A percentile compares a stretch with the other conserved stretches of the same genome.
Evolutionary conservation across 306 rosid species (phyloP).

Genomic region (Amphicarpaea edgeworthii): DNA sequence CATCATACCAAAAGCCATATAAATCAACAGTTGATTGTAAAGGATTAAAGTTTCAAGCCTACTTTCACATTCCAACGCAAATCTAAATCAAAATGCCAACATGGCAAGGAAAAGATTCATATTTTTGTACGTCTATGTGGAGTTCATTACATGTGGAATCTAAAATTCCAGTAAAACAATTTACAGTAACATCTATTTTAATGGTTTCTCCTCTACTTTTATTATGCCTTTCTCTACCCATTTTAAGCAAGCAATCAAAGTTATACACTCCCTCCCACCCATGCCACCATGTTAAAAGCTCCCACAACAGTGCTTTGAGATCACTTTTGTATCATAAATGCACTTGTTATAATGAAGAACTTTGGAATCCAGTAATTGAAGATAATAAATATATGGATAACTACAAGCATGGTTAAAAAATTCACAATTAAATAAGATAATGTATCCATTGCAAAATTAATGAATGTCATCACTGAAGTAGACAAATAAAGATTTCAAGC

Average conservation of each 20-base stretch:
- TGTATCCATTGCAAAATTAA: slow-evolving; percentile 13
- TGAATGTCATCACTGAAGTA: slow-evolving; percentile 18
- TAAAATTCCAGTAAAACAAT: not conserved
- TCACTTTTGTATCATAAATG: slow-evolving; percentile 25
- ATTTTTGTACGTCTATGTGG: not conserved
- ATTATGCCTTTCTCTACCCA: slow-evolving; percentile 18
- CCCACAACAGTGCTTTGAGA: slow-evolving; percentile 13
- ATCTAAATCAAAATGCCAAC: slow-evolving; percentile 13
- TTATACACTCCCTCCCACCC: slow-evolving; percentile 12
- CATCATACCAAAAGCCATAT: slow-evolving; percentile 9
- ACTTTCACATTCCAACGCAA: slow-evolving; percentile 28
- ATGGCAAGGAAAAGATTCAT: slow-evolving; percentile 13
- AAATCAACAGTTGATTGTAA: slow-evolving; percentile 8
- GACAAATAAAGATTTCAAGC: slow-evolving; percentile 25
- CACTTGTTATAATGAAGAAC: slow-evolving; percentile 29
- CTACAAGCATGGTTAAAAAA: slow-evolving; percentile 24
- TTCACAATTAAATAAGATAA: slow-evolving; percentile 7
- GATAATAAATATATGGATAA: slow-evolving; percentile 13
- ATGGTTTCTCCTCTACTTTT: slow-evolving; percentile 20
- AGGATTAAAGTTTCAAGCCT: not conserved
- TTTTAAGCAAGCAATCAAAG: slow-evolving; percentile 15
- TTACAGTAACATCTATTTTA: not conserved
- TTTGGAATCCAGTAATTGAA: not conserved
- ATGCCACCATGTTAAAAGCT: slow-evolving; percentile 2
- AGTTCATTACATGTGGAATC: slow-evolving; percentile 4